A percentile compares a stretch with the other conserved stretches of the same genome.
Conservation (phyloP, 768 basidiomycete species). For the Podaxis sp. region DNA sequence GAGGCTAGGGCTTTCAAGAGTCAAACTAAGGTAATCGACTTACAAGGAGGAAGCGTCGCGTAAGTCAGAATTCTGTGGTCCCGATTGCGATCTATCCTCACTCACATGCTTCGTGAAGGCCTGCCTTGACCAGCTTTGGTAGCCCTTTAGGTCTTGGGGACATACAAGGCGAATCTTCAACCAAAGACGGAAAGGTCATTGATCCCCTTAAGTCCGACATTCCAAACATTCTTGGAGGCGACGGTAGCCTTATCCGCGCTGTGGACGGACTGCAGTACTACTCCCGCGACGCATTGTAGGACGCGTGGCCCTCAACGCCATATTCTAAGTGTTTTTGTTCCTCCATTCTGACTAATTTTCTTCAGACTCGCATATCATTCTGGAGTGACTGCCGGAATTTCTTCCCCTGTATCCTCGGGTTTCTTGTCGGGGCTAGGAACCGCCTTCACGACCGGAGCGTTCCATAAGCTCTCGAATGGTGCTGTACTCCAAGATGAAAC, state of each 20-base stretch:
- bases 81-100: conserved; percentile 17
- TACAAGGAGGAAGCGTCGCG: conserved; percentile 62
- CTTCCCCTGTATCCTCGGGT: conserved; percentile 44
- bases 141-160: conserved; percentile 61
- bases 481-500: conserved; percentile 57
- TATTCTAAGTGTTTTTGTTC: not conserved
- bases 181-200: conserved; percentile 53
- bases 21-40: conserved; percentile 40
- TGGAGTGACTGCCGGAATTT: conserved; percentile 61
- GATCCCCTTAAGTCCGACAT: conserved; percentile 39
- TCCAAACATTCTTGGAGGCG: conserved; percentile 37
- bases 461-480: conserved; percentile 49
- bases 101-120: conserved; percentile 28
- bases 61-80: conserved; percentile 34
- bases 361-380: conserved; percentile 57
- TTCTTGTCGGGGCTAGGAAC: conserved; percentile 56
- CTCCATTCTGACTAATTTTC: not conserved
- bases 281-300: conserved; percentile 49
- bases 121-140: conserved; percentile 61
- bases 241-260: conserved; percentile 43
- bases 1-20: conserved; percentile 10
- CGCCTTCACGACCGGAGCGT: conserved; percentile 51
- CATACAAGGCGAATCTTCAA: conserved; percentile 53
- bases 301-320: not conserved
- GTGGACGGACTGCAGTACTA: conserved; percentile 71